Evolutionary conservation across 225 moss, liverwort and hornwort genomes (phyloP).

Genomic region (Physcomitrium patens): DNA sequence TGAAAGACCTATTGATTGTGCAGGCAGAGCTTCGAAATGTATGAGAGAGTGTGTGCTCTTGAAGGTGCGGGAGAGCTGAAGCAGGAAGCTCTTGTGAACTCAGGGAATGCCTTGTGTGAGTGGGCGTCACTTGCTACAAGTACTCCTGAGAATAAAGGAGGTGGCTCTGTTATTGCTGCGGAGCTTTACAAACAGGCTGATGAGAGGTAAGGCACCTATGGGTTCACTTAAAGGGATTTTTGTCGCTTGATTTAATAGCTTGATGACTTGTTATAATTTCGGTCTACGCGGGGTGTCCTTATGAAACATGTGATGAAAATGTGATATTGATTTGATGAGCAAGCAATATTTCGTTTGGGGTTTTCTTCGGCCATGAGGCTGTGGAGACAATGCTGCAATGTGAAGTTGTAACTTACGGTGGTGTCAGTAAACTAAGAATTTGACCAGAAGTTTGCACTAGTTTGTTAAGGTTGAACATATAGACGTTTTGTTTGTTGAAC

Average conservation of each 20-base stretch:
- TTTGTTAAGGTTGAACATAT: too few relatives aligned
- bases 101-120: conserved; percentile 78
- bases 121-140: conserved; percentile 76
- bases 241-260: conserved; percentile 14
- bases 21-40: conserved; percentile 81
- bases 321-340: too few relatives aligned
- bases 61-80: conserved; percentile 64
- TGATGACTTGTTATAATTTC: not conserved
- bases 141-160: conserved; percentile 65
- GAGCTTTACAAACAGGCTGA: conserved; percentile 67
- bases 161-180: conserved; percentile 50
- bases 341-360: too few relatives aligned
- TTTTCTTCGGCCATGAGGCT: too few relatives aligned
- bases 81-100: conserved; percentile 77
- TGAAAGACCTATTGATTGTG: conserved; percentile 38
- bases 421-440: too few relatives aligned
- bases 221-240: not conserved
- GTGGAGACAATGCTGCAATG: too few relatives aligned
- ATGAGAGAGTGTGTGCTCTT: conserved; percentile 70
- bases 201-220: conserved; percentile 56
- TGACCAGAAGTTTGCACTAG: too few relatives aligned
- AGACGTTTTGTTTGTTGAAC: too few relatives aligned
- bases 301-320: too few relatives aligned
- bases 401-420: too few relatives aligned
- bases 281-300: too few relatives aligned